Base-by-base conservation (phyloP, 2,329 filamentous ascomycete species). In the Penicillium brasilianum region DNA sequence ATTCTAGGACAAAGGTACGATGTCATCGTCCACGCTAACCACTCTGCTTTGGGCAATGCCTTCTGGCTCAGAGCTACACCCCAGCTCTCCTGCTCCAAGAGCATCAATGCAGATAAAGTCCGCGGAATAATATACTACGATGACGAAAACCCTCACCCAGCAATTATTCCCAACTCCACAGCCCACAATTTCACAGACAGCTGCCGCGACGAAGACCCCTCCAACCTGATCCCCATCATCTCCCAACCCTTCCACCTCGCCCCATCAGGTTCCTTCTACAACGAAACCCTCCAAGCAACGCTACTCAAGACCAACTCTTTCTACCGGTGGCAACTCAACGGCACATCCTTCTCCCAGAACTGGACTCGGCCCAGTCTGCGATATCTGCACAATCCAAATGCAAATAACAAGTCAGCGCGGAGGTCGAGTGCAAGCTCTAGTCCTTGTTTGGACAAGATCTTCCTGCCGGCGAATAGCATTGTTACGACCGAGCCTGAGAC, bases 41-140 rank as follows among this genome's bases (percentile, higher is more conserved):
- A 72, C 57, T 60, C 59, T 13, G 55, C 62, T 0, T 20, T 59
- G 3, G 67, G 64, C 7, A 59, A 67, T 16, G 64, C 63, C 13
- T 76, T 74, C 58, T 77, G 74, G 74, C 75, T 86, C 58, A 77
- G 83, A 1, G 77, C 80, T 3, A 77, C 79, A 3, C 79, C 79
- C 0, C 77, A 82, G 59, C 54, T 64, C 0, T 70, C 72, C 3
- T 85, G 83, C 66, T 77, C 74, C 1, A 66, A 71, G 1, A 82
- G 80, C 44, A 67, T 67, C 18, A 79, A 72, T 30, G 58, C 69
- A 0, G 73, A 77, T 53, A 79, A 82, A 61, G 82, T 84, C 66
- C 78, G 72, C 44, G 84, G 82, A 1, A 82, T 86, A 53, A 66
- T 86, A 3, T 77, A 77, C 59, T 81, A 81, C 48, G 57, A 61